Conservation (phyloP, 495 filamentous ascomycete genomes). For the Ramalina intermedia region DNA sequence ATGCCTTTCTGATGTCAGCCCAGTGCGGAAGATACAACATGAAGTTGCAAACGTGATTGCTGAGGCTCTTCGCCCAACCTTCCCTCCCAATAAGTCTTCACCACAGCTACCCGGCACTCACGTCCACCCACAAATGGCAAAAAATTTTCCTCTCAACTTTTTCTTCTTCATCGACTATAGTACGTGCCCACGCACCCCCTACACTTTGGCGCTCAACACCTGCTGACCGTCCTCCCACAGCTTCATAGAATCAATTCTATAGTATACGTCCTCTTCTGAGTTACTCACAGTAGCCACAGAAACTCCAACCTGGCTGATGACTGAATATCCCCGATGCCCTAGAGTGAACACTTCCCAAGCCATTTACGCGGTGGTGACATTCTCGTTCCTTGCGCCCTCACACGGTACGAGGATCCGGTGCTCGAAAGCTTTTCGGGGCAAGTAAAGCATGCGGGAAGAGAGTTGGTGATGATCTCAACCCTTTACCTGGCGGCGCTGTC, state of each 20-base stretch:
- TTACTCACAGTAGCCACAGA: slow-evolving; percentile 67
- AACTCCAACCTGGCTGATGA: slow-evolving; percentile 64
- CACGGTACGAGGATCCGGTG: slow-evolving; percentile 20
- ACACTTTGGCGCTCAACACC: not conserved
- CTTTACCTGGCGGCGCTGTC: slow-evolving; percentile 29
- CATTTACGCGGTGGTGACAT: slow-evolving; percentile 30
- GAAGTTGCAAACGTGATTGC: too few species aligned
- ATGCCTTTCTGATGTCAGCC: too few species aligned
- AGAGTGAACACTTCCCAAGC: slow-evolving; percentile 39
- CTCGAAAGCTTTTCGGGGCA: slow-evolving; percentile 7
- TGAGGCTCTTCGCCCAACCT: too few species aligned
- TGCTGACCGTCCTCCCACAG: not conserved
- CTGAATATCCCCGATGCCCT: slow-evolving; percentile 50
- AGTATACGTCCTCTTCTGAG: slow-evolving; percentile 69
- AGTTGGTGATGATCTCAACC: slow-evolving; percentile 61
- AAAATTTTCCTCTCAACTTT: not conserved
- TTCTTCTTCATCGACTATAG: slow-evolving; percentile 5
- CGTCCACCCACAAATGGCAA: not conserved
- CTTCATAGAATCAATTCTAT: slow-evolving; percentile 79
- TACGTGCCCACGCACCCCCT: not conserved
- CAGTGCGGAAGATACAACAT: too few species aligned
- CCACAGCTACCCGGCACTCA: too few species aligned
- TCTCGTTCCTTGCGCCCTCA: slow-evolving; percentile 35
- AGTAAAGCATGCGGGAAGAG: slow-evolving; percentile 31
- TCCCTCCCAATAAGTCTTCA: too few species aligned